Evolutionary conservation across 805 yeast species (phyloP).

Genomic region (Saccharomycodes ludwigii): DNA sequence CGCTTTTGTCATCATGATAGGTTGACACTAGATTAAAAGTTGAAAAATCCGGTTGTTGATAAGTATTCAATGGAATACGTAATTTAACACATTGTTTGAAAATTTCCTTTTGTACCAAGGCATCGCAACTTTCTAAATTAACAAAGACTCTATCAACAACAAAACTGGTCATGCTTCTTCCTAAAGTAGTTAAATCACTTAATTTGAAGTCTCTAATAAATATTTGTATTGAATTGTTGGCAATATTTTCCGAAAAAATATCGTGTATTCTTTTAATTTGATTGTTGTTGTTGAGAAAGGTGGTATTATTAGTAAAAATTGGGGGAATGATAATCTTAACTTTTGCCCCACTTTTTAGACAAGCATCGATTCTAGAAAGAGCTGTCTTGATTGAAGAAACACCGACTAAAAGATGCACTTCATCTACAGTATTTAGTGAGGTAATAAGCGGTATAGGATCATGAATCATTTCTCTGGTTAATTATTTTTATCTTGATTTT

Average conservation of each 20-base stretch:
- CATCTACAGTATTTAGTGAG: slow-evolving; percentile 34
- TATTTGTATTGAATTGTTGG: slow-evolving; percentile 18
- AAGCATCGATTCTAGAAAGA: slow-evolving; percentile 33
- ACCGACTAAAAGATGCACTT: slow-evolving; percentile 49
- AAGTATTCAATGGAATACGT: slow-evolving; percentile 74
- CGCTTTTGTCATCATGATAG: slow-evolving; percentile 36
- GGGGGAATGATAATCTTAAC: slow-evolving; percentile 32
- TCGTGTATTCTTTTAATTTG: slow-evolving; percentile 13
- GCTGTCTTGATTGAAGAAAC: slow-evolving; percentile 24
- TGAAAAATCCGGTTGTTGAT: slow-evolving; percentile 60
- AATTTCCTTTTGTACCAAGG: slow-evolving; percentile 27
- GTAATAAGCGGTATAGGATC: slow-evolving; percentile 24
- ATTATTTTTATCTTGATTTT: too few species aligned
- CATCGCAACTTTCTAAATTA: slow-evolving; percentile 23
- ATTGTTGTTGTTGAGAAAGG: slow-evolving; percentile 3
- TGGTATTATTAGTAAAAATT: not conserved
- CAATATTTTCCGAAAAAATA: slow-evolving; percentile 13
- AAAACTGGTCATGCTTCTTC: slow-evolving; percentile 47
- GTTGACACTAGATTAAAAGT: slow-evolving; percentile 71
- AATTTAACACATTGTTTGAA: slow-evolving; percentile 39
- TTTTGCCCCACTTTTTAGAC: slow-evolving; percentile 41
- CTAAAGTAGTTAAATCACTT: slow-evolving; percentile 39
- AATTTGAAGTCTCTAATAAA: slow-evolving; percentile 26
- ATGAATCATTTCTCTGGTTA: slow-evolving; percentile 1
- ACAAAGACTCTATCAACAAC: slow-evolving; percentile 74